Evolutionary conservation across 192 early-diverging fungal genomes (phyloP), one percentile per base, ranked within the genome.

Genomic region (Obelidium mucronatum): DNA sequence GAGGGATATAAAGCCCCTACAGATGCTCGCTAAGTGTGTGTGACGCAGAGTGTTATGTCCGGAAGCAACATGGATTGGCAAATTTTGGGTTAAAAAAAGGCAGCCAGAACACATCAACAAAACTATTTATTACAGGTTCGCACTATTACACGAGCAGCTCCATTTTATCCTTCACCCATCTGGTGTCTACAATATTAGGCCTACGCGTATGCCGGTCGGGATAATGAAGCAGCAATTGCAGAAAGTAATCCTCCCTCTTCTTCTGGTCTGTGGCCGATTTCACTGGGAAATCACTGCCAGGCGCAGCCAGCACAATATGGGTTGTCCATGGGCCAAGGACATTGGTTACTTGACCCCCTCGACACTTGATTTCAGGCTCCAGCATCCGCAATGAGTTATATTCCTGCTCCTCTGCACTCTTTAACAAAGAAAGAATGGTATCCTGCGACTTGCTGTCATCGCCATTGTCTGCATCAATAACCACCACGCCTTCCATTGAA

Each of bases 301-400:
- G n/a, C 2, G 56, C 13, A 2, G 52, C 76, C 26, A 77, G n/a
- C 2, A 78, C 77, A 31, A 78, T 56, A 52, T 78, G 77, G 22
- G 77, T 78, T 6, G 69, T 73, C 69, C 59, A 70, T 30, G 68
- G 68, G 22, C 60, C 69, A 13, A 78, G 26, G 40, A 60, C 56
- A 15, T 30, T 40, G 3, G 24, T 2, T 19, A 78, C 62, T 30
- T 55, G 60, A 2, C 68, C 77, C 26, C 77, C 77, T 28, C 63
- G 61, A 44, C 58, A 64, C 35, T n/a, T 19, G 24, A 73, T 65
- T 26, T 40, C 34, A 8, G 59, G 60, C 17, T 60, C 67, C 51
- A 63, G 33, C 48, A 54, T 35, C 4, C 17, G 6, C 8, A 73
- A 19, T 5, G 68, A 78, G 24, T 30, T 61, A 51, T 71, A 73